Percentiles rank a stretch among this genome's conserved stretches.
Conservation (phyloP, 2,329 filamentous ascomycete species). For the Talaromyces sp. region DNA sequence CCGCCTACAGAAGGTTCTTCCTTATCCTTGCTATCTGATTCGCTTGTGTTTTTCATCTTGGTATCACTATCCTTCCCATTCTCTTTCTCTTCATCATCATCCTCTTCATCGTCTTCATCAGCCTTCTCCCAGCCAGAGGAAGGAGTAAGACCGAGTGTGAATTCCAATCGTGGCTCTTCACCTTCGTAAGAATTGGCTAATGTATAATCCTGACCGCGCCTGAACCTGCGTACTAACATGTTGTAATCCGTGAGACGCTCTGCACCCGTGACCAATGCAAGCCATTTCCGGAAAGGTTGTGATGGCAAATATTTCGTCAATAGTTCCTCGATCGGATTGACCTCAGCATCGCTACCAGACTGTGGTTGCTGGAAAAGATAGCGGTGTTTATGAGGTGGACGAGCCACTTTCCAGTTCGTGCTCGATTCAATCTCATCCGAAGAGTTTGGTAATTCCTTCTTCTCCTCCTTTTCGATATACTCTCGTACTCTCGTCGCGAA, state of each 20-base stretch:
- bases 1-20: constrained; percentile 46
- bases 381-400: constrained; percentile 91
- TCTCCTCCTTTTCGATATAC: constrained; percentile 67
- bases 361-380: constrained; percentile 72
- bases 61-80: constrained; percentile 27
- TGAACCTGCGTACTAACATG: constrained; percentile 80
- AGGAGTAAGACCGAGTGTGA: constrained; percentile 84
- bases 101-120: constrained; percentile 49
- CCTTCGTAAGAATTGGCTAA: constrained; percentile 79
- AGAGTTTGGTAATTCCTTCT: constrained; percentile 39
- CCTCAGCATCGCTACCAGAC: constrained; percentile 30
- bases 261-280: constrained; percentile 76
- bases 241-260: constrained; percentile 65
- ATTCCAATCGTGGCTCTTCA: constrained; percentile 71
- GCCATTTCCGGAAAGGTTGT: constrained; percentile 82
- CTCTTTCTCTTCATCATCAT: constrained; percentile 13
- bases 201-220: constrained; percentile 84
- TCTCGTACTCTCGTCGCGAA: constrained; percentile 70
- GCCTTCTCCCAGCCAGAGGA: constrained; percentile 79
- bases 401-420: constrained; percentile 69
- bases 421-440: constrained; percentile 58
- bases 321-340: constrained; percentile 66
- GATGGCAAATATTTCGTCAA: constrained; percentile 81
- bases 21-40: constrained; percentile 23
- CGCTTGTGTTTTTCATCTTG: constrained; percentile 28